A percentile compares a stretch with the other conserved stretches of the same genome.
phyloP scores from a whole-genome alignment of 75 land plant species.

The Larix kaempferi region DNA sequence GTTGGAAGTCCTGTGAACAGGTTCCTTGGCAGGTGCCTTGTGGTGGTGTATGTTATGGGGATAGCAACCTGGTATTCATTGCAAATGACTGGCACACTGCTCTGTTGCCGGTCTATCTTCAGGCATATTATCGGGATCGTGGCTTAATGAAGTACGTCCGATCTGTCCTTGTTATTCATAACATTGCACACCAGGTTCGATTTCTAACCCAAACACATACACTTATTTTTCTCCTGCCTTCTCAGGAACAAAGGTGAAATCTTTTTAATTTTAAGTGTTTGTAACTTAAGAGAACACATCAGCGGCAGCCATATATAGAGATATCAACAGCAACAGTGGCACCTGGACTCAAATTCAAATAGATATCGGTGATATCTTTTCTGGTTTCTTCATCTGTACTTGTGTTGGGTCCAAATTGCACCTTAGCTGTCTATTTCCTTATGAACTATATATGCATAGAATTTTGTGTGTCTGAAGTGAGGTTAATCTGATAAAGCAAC shows the following conservation, averaged over 20 bases:
- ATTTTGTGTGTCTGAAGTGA: background rate
- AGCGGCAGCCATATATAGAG: background rate
- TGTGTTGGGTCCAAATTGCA: background rate
- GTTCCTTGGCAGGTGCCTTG: conserved; percentile 98
- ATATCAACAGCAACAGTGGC: background rate
- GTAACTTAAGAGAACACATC: background rate
- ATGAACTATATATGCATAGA: background rate
- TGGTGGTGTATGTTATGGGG: conserved; percentile 97
- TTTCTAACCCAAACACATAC: background rate
- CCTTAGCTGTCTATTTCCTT: background rate
- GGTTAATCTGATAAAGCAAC: background rate
- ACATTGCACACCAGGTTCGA: conserved; percentile 94
- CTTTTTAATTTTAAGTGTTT: background rate
- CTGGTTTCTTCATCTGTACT: background rate
- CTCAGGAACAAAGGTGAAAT: background rate
- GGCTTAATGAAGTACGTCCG: conserved; percentile 80
- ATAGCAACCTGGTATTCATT: conserved; percentile 93
- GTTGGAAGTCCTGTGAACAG: conserved; percentile 31
- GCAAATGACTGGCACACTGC: conserved; percentile 99
- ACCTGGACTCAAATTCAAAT: too few species aligned
- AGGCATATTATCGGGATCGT: conserved; percentile 95
- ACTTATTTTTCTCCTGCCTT: too few species aligned
- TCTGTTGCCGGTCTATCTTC: conserved; percentile 92
- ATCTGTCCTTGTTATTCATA: conserved; percentile 89
- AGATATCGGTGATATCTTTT: too few species aligned